A percentile compares a stretch with the other conserved stretches of the same genome.
Conservation (phyloP, 129 eudicot genomes). For the Saposhnikovia divaricata region DNA sequence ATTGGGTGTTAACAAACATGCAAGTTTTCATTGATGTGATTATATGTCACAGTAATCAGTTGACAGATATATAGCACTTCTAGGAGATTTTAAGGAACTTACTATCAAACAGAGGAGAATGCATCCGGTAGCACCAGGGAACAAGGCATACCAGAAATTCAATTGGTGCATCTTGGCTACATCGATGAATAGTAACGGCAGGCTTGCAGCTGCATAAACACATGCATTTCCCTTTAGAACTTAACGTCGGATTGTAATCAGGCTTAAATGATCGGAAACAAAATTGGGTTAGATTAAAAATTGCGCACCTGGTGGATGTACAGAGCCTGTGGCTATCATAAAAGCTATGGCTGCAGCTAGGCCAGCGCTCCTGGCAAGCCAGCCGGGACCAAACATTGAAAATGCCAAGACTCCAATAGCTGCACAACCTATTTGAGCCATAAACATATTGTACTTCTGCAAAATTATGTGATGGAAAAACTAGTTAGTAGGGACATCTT, state of each 20-base stretch:
- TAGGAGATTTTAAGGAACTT: slow-evolving; percentile 25
- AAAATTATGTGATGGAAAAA: slow-evolving; percentile 15
- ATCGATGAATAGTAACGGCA: slow-evolving; percentile 83
- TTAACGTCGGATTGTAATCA: not conserved
- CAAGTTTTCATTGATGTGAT: too few species aligned
- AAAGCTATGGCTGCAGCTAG: slow-evolving; percentile 85
- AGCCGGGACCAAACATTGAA: slow-evolving; percentile 72
- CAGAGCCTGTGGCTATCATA: slow-evolving; percentile 62
- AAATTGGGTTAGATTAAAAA: not conserved
- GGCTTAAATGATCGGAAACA: not conserved
- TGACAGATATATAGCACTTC: too few species aligned
- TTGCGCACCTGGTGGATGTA: slow-evolving; percentile 82
- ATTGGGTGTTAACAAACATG: too few species aligned
- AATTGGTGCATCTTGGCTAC: slow-evolving; percentile 72
- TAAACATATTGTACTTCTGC: slow-evolving; percentile 98
- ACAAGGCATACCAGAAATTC: slow-evolving; percentile 77
- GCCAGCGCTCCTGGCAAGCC: slow-evolving; percentile 84
- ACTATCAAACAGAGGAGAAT: slow-evolving; percentile 69
- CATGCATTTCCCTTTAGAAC: not conserved
- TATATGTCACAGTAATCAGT: too few species aligned
- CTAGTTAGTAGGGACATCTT: not conserved
- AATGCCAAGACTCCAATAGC: slow-evolving; percentile 89
- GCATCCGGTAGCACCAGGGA: slow-evolving; percentile 91
- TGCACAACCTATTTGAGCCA: slow-evolving; percentile 97
- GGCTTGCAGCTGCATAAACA: slow-evolving; percentile 65